These are phyloP conservation scores for Lomentospora prolificans DNA, from an alignment of 2,329 filamentous ascomycete species.

Conservation along the genomic window DNA sequence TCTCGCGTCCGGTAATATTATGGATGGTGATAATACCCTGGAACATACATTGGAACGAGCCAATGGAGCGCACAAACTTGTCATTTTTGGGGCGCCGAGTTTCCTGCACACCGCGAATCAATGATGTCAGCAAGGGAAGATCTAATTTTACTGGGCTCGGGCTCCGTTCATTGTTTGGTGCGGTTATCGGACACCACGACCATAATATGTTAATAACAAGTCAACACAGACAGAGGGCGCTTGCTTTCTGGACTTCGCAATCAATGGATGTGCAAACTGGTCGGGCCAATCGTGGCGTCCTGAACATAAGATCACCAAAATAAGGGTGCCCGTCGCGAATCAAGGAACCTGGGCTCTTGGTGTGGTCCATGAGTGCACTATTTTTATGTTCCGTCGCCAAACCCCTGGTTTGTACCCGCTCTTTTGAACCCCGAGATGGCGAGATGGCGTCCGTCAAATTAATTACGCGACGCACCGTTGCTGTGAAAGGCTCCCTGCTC, in stretches of 20 bases:
- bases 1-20: too few relatives aligned
- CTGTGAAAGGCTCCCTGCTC: neutral
- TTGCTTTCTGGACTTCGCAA: too few relatives aligned
- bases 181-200: slow-evolving; percentile 1
- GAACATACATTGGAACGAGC: neutral
- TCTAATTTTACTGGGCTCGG: neutral
- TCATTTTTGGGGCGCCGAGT: too few relatives aligned
- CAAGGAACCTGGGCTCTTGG: neutral
- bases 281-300: neutral
- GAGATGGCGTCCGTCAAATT: neutral
- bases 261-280: neutral
- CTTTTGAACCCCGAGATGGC: neutral
- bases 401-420: neutral
- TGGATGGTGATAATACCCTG: neutral
- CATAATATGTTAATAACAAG: too few relatives aligned
- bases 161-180: neutral
- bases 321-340: neutral
- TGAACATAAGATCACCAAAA: neutral
- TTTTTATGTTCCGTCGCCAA: neutral
- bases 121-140: neutral
- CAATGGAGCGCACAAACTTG: neutral
- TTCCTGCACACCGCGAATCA: neutral
- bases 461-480: neutral
- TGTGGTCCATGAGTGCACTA: too few relatives aligned
- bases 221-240: too few relatives aligned